A percentile compares a stretch with the other conserved stretches of the same genome.
Evolutionary conservation across 139 green algal genomes (phyloP).

Genomic region (Chlamydomonas incerta): DNA sequence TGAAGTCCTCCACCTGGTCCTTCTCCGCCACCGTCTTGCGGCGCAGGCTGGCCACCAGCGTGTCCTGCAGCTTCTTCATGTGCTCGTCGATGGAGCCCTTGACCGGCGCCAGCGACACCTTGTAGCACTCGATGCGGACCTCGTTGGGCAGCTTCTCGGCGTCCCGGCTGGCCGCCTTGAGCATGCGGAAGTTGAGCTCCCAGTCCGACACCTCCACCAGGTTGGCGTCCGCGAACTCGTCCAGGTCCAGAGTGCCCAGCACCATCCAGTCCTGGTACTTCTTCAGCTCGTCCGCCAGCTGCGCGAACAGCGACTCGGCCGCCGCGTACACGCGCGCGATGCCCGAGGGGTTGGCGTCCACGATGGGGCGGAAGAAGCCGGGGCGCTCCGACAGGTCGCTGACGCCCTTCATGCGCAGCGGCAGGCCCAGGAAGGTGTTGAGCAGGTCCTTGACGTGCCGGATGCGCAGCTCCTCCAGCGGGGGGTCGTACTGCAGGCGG

Average conservation of each 20-base stretch:
- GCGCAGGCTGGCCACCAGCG: conserved; percentile 67
- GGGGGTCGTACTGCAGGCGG: conserved; percentile 76
- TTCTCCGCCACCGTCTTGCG: conserved; percentile 75
- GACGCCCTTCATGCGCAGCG: conserved; percentile 74
- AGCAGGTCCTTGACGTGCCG: conserved; percentile 75
- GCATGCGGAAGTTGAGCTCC: conserved; percentile 80
- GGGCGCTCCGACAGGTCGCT: conserved; percentile 71
- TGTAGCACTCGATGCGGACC: conserved; percentile 50
- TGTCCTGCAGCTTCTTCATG: conserved; percentile 77
- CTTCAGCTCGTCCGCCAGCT: conserved; percentile 75
- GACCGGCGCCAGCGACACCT: conserved; percentile 66
- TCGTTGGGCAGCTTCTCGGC: conserved; percentile 72
- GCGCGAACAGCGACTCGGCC: conserved; percentile 70
- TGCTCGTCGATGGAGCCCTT: conserved; percentile 77
- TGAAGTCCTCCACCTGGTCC: conserved; percentile 76
- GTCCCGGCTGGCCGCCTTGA: conserved; percentile 74
- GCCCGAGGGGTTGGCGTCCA: conserved; percentile 61
- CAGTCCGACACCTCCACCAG: conserved; percentile 75
- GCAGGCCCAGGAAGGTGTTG: conserved; percentile 73
- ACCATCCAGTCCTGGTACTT: conserved; percentile 84
- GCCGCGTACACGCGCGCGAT: conserved; percentile 77
- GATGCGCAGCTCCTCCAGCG: conserved; percentile 83
- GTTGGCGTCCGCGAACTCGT: conserved; percentile 78
- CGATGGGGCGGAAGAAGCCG: conserved; percentile 84
- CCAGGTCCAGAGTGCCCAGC: conserved; percentile 73